Percentiles rank a stretch among this genome's conserved stretches.
phyloP scores from a whole-genome alignment of 495 filamentous ascomycete species.

The Bombardia bombarda region DNA sequence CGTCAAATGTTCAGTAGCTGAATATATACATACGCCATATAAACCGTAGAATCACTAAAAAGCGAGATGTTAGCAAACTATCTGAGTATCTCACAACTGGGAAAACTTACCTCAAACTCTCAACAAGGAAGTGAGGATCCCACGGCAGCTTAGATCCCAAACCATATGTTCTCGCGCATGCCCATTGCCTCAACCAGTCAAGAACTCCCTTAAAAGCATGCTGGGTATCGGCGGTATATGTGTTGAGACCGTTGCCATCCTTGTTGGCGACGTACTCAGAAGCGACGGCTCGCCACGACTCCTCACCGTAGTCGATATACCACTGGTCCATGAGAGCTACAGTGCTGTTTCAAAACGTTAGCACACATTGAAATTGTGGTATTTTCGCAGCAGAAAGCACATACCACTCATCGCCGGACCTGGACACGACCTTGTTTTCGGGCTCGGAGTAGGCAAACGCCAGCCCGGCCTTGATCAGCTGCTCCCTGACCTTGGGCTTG shows the following conservation, averaged over 20 bases:
- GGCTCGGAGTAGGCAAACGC: slow-evolving; percentile 88
- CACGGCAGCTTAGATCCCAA: slow-evolving; percentile 68
- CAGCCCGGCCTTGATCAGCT: slow-evolving; percentile 64
- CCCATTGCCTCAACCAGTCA: slow-evolving; percentile 86
- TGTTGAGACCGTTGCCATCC: slow-evolving; percentile 51
- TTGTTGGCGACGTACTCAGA: slow-evolving; percentile 49
- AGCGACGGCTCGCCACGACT: background rate
- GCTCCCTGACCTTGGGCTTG: slow-evolving; percentile 70
- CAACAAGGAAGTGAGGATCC: slow-evolving; percentile 78
- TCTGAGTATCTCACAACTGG: slow-evolving; percentile 83
- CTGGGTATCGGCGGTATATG: slow-evolving; percentile 64
- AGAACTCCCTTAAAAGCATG: slow-evolving; percentile 71
- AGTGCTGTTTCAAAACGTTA: too few relatives aligned
- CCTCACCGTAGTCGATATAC: slow-evolving; percentile 47
- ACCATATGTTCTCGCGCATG: slow-evolving; percentile 78
- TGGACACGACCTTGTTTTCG: slow-evolving; percentile 69
- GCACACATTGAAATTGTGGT: too few relatives aligned
- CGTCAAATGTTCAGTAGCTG: too few relatives aligned
- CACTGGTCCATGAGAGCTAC: slow-evolving; percentile 88
- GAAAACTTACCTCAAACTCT: slow-evolving; percentile 83
- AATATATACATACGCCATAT: too few relatives aligned
- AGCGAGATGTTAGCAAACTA: too few relatives aligned
- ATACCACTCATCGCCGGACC: slow-evolving; percentile 74
- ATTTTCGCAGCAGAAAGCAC: too few relatives aligned
- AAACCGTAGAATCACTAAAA: too few relatives aligned